Conservation (phyloP, 169 alveolate genomes). For the Cryptosporidium parvum region DNA sequence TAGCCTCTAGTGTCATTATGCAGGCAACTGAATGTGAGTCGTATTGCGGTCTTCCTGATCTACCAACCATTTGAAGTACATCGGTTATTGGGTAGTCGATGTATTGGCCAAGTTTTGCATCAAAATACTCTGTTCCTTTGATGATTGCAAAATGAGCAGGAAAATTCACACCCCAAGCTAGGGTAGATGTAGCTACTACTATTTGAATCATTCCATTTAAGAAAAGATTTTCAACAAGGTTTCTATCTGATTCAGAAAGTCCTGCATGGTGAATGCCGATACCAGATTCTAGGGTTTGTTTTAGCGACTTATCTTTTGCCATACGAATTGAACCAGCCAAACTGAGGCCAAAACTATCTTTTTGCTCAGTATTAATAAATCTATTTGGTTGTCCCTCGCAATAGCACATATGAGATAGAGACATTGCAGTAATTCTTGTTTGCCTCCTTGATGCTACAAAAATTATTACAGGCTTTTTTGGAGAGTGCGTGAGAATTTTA, state of each 20-base stretch:
- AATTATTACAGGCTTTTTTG: constrained; percentile 94
- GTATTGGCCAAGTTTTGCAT: constrained; percentile 90
- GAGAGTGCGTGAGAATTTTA: constrained; percentile 92
- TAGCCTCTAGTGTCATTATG: constrained; percentile 94
- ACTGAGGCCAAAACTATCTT: neutral
- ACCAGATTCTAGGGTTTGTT: constrained; percentile 91
- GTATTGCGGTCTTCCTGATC: constrained; percentile 99
- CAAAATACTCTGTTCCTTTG: constrained; percentile 95
- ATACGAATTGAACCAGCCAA: constrained; percentile 34
- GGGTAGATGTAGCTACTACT: constrained; percentile 97
- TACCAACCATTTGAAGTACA: constrained; percentile 97
- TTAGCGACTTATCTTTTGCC: constrained; percentile 90
- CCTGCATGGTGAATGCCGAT: constrained; percentile 99
- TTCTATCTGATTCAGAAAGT: constrained; percentile 93
- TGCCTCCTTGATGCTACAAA: constrained; percentile 98
- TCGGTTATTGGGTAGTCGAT: constrained; percentile 96
- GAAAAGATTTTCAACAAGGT: constrained; percentile 95
- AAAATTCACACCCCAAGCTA: constrained; percentile 99
- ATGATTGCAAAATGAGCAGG: constrained; percentile 99
- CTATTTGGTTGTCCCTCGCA: constrained; percentile 80
- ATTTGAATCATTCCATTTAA: constrained; percentile 92
- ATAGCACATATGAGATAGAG: constrained; percentile 81
- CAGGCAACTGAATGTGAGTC: constrained; percentile 97
- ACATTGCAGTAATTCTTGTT: constrained; percentile 97
- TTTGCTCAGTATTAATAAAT: constrained; percentile 58